phyloP scores from a whole-genome alignment of 768 basidiomycete species.

The Pleurotus platypus region DNA sequence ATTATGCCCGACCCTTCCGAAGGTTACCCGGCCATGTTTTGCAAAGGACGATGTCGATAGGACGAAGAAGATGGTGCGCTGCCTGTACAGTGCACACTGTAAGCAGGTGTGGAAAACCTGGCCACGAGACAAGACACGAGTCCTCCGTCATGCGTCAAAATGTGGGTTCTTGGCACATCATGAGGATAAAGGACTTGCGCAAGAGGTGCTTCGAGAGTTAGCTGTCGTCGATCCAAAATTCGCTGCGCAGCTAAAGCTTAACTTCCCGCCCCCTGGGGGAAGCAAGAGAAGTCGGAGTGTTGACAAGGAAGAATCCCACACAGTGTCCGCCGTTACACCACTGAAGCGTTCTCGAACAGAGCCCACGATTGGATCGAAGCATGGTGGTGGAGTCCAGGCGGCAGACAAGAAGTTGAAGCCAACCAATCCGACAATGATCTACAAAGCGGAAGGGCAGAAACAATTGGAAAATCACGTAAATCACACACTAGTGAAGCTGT shows the following conservation, averaged over 20 bases:
- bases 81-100: slow-evolving; percentile 5
- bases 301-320: not conserved
- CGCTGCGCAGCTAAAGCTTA: not conserved
- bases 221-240: not conserved
- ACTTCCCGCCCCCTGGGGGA: not conserved
- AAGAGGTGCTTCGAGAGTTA: not conserved
- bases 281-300: not conserved
- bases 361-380: not conserved
- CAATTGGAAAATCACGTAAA: slow-evolving; percentile 1
- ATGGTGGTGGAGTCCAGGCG: not conserved
- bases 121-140: not conserved
- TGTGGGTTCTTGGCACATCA: not conserved
- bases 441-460: slow-evolving; percentile 3
- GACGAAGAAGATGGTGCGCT: not conserved
- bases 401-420: not conserved
- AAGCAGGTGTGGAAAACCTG: slow-evolving; percentile 1
- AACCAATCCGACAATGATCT: not conserved
- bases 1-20: not conserved
- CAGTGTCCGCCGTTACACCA: not conserved
- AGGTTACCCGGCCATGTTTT: slow-evolving; percentile 1
- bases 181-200: not conserved
- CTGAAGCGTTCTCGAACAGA: not conserved
- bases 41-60: not conserved
- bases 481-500: slow-evolving; percentile 8
- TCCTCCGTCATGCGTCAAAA: slow-evolving; percentile 2